Evolutionary conservation across 352 stramenopile genomes (phyloP).

Genomic region (Halophytophthora polymorphica): DNA sequence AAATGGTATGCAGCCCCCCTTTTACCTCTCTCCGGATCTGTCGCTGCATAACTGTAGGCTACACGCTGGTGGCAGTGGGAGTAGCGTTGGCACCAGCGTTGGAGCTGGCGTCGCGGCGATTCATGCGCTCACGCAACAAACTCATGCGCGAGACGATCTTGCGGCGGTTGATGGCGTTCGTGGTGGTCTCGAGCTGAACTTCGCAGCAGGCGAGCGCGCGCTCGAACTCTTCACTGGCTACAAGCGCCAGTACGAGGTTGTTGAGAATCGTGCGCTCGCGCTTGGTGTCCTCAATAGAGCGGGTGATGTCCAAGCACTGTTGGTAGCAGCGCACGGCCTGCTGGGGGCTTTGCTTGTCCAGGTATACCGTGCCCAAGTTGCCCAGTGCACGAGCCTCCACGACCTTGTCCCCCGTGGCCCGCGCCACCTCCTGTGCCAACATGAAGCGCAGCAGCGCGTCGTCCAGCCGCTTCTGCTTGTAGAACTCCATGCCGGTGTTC

Average conservation of each 20-base stretch:
- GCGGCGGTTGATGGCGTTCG: conserved; percentile 63
- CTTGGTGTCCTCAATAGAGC: conserved; percentile 67
- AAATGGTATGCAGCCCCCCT: too few relatives aligned
- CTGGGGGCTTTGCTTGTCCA: conserved; percentile 66
- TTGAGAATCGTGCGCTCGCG: conserved; percentile 81
- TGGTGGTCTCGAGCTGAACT: conserved; percentile 65
- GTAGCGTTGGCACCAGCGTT: too few relatives aligned
- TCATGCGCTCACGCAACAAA: conserved; percentile 42
- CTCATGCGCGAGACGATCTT: conserved; percentile 84
- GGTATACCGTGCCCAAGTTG: conserved; percentile 74
- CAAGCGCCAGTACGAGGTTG: conserved; percentile 76
- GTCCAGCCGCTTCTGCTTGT: conserved; percentile 64
- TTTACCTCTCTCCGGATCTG: too few relatives aligned
- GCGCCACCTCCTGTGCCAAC: conserved; percentile 53
- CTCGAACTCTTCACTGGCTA: conserved; percentile 56
- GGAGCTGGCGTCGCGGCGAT: too few relatives aligned
- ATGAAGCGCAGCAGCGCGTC: conserved; percentile 65
- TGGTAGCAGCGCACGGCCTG: conserved; percentile 76
- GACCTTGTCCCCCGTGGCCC: conserved; percentile 40
- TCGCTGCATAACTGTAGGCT: too few relatives aligned
- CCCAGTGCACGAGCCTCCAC: conserved; percentile 73
- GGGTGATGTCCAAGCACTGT: conserved; percentile 73
- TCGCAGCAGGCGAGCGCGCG: conserved; percentile 59
- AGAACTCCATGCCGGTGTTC: conserved; percentile 74
- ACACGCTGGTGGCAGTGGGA: too few relatives aligned